Base-by-base conservation (phyloP, 805 yeast species). In the Lipomyces yamadae region DNA sequence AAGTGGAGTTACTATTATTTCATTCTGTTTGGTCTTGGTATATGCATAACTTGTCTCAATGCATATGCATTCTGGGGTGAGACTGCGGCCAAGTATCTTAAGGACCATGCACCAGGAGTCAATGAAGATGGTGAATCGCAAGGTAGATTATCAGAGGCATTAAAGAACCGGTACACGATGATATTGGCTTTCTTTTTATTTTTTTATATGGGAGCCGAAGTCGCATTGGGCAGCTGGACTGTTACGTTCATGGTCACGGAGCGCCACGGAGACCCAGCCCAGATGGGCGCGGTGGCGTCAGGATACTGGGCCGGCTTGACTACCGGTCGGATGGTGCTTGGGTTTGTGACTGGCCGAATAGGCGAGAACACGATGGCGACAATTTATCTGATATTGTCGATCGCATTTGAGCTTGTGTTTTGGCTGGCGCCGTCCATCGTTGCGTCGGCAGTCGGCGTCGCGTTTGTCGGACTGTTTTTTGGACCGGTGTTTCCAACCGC, bases 401-500 rank as follows among this genome's bases (percentile, higher is more conserved):
- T 85, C 0, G 72, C 74, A 0, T 76, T 82, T 59, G 80, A 81
- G 33, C 60, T 80, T 0, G 63, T 85, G 8, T 76, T 84, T 2
- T 86, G 89, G 89, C 77, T 79, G 0, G 73, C 86, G 7, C 83
- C 84, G 4, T 73, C 75, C 55, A 73, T 82, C 15, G 75, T 80
- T 10, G 84, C 75, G 2, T 84, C 84, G 37, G 85, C 86, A 3
- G 77, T 84, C 0, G 78, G 80, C 60, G 81, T 78, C 18, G 77
- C 87, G 4, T 62, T 83, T 0, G 80, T 84, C 34, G 94, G 93
- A 1, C 74, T 86, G 2, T 83, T 83, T 71, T 82, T 87, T 50
- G 94, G 93, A 0, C 93, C 93, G 1, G 78, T 86, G 45, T 89
- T 87, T 76, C 92, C 96, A 0, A 87, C 93, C 5, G 85, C 90